A percentile compares a stretch with the other conserved stretches of the same genome.
phyloP scores from a whole-genome alignment of 2,329 filamentous ascomycete species.

The Sporothrix dimorphospora region DNA sequence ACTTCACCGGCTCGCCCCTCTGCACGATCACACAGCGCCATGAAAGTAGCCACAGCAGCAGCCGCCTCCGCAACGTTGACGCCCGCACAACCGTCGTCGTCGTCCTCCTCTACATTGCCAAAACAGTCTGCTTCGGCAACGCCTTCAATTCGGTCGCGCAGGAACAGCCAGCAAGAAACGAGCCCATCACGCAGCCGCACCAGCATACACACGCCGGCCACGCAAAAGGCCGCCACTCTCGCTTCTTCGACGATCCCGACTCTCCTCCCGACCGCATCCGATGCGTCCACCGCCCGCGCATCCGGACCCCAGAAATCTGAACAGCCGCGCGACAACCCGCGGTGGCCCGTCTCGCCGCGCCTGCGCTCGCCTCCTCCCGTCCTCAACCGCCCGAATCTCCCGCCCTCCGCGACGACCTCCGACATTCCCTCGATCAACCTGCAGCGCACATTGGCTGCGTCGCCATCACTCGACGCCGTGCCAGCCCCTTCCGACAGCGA shows the following conservation, averaged over 20 bases:
- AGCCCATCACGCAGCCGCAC: constrained; percentile 62
- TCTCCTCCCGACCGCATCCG: constrained; percentile 62
- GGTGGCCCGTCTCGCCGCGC: constrained; percentile 78
- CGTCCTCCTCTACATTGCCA: constrained; percentile 11
- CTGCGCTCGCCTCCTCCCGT: constrained; percentile 75
- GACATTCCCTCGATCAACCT: constrained; percentile 58
- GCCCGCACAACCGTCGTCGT: constrained; percentile 1
- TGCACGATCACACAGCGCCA: constrained; percentile 38
- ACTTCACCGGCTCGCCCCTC: constrained; percentile 51
- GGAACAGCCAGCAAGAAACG: constrained; percentile 65
- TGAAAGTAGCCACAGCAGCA: constrained; percentile 40
- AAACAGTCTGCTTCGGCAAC: constrained; percentile 29
- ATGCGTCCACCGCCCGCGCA: constrained; percentile 59
- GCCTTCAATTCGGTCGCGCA: constrained; percentile 56
- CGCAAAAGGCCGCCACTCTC: constrained; percentile 61
- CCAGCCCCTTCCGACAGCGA: constrained; percentile 54
- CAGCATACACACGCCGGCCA: constrained; percentile 61
- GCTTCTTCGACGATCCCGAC: constrained; percentile 70
- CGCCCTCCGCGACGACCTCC: constrained; percentile 20
- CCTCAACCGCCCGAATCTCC: constrained; percentile 45
- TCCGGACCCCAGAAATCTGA: constrained; percentile 68
- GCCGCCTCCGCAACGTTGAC: background rate
- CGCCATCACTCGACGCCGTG: constrained; percentile 48
- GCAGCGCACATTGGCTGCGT: constrained; percentile 52
- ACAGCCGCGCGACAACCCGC: constrained; percentile 58